phyloP scores from a whole-genome alignment of 148 eudicot genomes.

The Pouteria glomerata region DNA sequence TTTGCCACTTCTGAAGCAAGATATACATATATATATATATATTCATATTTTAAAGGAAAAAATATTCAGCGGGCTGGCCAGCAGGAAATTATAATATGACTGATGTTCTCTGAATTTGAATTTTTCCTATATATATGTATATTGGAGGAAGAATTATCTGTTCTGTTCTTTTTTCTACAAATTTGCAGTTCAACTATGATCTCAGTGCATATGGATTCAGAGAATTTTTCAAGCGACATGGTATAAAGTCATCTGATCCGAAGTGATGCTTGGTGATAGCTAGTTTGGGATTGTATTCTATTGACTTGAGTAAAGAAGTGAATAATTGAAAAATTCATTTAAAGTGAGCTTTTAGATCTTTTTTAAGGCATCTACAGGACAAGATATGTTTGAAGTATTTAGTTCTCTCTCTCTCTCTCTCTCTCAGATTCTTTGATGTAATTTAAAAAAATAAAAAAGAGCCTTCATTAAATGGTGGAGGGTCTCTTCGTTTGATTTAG shows the following conservation, averaged over 20 bases:
- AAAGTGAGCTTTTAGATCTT: too few species aligned
- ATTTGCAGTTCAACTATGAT: constrained; percentile 69
- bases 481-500: too few species aligned
- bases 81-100: neutral
- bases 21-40: too few species aligned
- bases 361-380: too few species aligned
- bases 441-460: too few species aligned
- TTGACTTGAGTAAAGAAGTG: neutral
- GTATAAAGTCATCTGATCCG: constrained; percentile 32
- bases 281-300: neutral
- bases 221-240: constrained; percentile 72
- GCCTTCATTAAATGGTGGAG: too few species aligned
- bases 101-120: neutral
- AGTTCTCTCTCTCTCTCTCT: too few species aligned
- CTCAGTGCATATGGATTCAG: constrained; percentile 74
- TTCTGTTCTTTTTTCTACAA: neutral
- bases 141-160: neutral
- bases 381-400: too few species aligned
- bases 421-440: too few species aligned
- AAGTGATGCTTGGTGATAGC: constrained; percentile 18
- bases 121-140: neutral
- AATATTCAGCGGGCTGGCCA: neutral
- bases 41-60: too few species aligned
- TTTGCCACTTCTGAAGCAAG: neutral
- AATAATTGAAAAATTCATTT: too few species aligned